A percentile compares a stretch with the other conserved stretches of the same genome.
Conservation (phyloP, 441 rosid species). For the Gossypium trilobum region DNA sequence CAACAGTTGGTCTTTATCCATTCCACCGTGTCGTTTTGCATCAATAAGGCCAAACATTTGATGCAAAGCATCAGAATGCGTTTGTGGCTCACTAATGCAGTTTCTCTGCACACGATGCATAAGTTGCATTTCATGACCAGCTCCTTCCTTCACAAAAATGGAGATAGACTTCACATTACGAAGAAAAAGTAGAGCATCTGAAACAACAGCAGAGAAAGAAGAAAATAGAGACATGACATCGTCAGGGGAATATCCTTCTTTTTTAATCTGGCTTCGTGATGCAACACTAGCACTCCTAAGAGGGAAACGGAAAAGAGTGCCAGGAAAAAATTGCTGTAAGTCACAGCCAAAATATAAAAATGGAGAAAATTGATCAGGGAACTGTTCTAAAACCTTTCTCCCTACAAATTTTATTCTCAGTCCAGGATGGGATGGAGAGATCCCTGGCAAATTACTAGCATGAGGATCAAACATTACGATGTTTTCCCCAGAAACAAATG, state of each 20-base stretch:
- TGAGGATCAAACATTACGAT: constrained; percentile 98
- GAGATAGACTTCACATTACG: constrained; percentile 73
- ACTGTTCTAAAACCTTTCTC: constrained; percentile 85
- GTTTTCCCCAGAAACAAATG: constrained; percentile 96
- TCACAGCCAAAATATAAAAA: constrained; percentile 95
- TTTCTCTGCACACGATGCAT: constrained; percentile 67
- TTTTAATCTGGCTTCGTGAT: constrained; percentile 79
- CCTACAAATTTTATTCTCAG: constrained; percentile 86
- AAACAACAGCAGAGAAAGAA: constrained; percentile 71
- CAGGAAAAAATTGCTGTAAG: constrained; percentile 73
- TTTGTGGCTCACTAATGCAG: constrained; percentile 43
- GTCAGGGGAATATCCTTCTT: constrained; percentile 71
- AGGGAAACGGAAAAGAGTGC: constrained; percentile 96
- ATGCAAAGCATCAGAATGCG: constrained; percentile 39
- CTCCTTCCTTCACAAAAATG: constrained; percentile 77
- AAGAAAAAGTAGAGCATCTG: constrained; percentile 77
- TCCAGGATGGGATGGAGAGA: constrained; percentile 96
- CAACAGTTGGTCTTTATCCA: constrained; percentile 74
- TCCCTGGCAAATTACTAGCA: constrained; percentile 90
- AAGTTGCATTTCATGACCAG: constrained; percentile 69
- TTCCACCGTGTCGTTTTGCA: constrained; percentile 49
- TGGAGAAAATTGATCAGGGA: constrained; percentile 96
- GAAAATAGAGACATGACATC: constrained; percentile 83
- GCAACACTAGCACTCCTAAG: constrained; percentile 73
- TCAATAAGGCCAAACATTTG: constrained; percentile 53